phyloP scores from a whole-genome alignment of 306 rosid genomes.

The Malus orientalis region DNA sequence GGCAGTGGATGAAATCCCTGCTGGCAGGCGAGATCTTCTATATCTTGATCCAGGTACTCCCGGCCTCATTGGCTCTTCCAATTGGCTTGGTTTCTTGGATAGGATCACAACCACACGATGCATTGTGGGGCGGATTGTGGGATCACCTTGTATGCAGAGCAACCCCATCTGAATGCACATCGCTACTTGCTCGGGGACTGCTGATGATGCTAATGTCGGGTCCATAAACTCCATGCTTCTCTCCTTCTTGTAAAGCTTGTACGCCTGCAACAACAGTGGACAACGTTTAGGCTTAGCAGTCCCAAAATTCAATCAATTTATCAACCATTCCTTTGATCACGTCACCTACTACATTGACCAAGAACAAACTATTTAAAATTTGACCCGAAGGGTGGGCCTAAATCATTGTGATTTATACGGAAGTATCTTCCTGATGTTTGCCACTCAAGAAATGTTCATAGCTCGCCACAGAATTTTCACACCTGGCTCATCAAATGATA shows the following conservation, averaged over 20 bases:
- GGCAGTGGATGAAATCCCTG: constrained; percentile 35
- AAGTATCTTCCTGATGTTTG: no score
- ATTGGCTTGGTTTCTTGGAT: constrained; percentile 54
- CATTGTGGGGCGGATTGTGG: constrained; percentile 65
- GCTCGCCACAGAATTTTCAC: not conserved
- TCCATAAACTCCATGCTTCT: constrained; percentile 70
- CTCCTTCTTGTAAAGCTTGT: constrained; percentile 78
- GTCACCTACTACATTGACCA: not conserved
- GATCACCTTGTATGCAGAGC: constrained; percentile 63
- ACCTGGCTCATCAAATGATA: not conserved
- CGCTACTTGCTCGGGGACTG: constrained; percentile 47
- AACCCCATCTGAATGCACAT: constrained; percentile 46
- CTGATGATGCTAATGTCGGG: constrained; percentile 38
- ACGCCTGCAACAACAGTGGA: constrained; percentile 40
- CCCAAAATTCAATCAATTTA: not conserved
- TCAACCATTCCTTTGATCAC: not conserved
- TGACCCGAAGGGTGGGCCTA: no score
- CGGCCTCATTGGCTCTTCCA: constrained; percentile 76
- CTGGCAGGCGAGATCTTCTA: constrained; percentile 39
- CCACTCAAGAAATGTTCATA: not conserved
- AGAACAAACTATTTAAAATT: no score
- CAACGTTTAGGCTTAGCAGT: not conserved
- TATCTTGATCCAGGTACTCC: constrained; percentile 62
- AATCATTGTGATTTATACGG: no score
- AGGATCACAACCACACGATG: constrained; percentile 66